Evolutionary conservation across 176 grass and related monocot species (phyloP).

Genomic region (Aegilops longissima): DNA sequence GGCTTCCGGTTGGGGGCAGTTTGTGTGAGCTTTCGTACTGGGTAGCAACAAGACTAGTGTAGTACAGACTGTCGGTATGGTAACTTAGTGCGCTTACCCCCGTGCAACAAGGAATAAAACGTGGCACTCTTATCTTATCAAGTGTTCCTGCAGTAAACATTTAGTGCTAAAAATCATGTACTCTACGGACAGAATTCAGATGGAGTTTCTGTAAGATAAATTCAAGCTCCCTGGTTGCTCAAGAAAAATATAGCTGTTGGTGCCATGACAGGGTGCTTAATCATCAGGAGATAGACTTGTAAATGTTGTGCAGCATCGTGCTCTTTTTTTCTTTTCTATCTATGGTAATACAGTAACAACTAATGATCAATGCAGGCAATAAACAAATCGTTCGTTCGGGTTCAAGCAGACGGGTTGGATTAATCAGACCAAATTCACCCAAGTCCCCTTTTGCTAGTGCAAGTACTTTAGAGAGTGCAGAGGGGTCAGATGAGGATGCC

Average conservation of each 20-base stretch:
- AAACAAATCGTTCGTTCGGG: conserved; percentile 37
- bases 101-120: background rate
- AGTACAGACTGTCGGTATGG: background rate
- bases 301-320: background rate
- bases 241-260: background rate
- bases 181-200: background rate
- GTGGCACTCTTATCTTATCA: background rate
- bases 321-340: conserved; percentile 9
- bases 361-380: conserved; percentile 47
- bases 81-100: conserved; percentile 10
- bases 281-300: background rate
- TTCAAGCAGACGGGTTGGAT: conserved; percentile 58
- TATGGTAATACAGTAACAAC: conserved; percentile 27
- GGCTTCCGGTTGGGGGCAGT: background rate
- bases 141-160: background rate
- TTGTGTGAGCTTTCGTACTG: background rate
- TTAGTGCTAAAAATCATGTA: background rate
- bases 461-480: conserved; percentile 57
- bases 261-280: background rate
- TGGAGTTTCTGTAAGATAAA: background rate
- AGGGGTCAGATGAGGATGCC: conserved; percentile 62
- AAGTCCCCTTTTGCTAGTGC: conserved; percentile 69
- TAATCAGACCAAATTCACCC: conserved; percentile 67
- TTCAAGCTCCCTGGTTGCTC: background rate
- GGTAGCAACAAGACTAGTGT: background rate